Evolutionary conservation across 2,329 filamentous ascomycete genomes (phyloP), one percentile per base, ranked within the genome.

Genomic region (Seiridium cupressi): DNA sequence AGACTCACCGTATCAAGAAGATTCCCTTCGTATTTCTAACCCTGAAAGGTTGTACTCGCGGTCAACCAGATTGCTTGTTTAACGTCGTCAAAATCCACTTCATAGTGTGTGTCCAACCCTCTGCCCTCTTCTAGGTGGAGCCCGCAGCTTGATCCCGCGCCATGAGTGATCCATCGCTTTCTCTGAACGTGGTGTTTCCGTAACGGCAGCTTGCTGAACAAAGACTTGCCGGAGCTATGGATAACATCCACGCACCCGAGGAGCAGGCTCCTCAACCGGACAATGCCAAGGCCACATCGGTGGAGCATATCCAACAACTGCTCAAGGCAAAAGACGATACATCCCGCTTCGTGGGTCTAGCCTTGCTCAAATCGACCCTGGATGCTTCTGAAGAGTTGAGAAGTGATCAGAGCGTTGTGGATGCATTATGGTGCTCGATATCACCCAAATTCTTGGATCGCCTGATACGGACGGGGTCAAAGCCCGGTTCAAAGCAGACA

Each of bases 331-430:
- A 85, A 62, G 82, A 89, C 68, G 88, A 91, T 69, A 90, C 88
- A 0, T 84, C 86, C 26, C 82, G 85, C 67, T 90, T 91, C 65
- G 87, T 89, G 44, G 88, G 87, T 6, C 76, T 91, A 31, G 85
- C 87, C 1, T 78, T 90, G 31, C 78, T 90, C 55, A 89, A 87
- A 67, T 84, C 85, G n/a, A 74, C 88, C 10, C 78, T 91, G 38
- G 87, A 90, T 71, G 86, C 84, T 68, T 81, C 83, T 5, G 73
- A 78, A 31, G 71, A 79, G n/a, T 71, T 87, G 31, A 78, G 78
- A 49, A 72, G 79, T 57, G 78, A 87, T 70, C 74, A 78, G 8
- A 71, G 72, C 2, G 70, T 68, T 6, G 67, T 89, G 4, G 67
- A 72, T n/a, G 70, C 70, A 11, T 73, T 89, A 47, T 91, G 88